These are phyloP conservation scores for Tylopilus intermedius DNA, from an alignment of 768 basidiomycete genomes.

Conservation along the genomic window DNA sequence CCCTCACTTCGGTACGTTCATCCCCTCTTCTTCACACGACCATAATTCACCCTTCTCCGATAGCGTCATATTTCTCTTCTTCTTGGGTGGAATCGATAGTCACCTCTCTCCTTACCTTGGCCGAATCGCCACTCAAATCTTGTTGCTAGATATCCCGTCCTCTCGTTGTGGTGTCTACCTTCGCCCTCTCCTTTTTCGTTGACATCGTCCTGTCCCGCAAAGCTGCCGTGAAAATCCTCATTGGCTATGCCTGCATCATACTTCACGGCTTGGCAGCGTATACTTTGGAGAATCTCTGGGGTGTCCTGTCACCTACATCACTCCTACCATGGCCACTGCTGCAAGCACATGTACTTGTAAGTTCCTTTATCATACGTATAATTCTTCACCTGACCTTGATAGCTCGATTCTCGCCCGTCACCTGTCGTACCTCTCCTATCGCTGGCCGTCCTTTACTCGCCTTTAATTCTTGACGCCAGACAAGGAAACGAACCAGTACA, in stretches of 20 bases:
- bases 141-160: slow-evolving; percentile 46
- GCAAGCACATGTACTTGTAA: slow-evolving; percentile 52
- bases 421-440: slow-evolving; percentile 54
- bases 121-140: slow-evolving; percentile 3
- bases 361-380: slow-evolving; percentile 18
- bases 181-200: slow-evolving; percentile 53
- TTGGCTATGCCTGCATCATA: slow-evolving; percentile 63
- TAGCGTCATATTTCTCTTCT: slow-evolving; percentile 69
- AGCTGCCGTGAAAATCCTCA: slow-evolving; percentile 39
- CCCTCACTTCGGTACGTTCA: slow-evolving; percentile 59
- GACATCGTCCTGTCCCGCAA: slow-evolving; percentile 47
- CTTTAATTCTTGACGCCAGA: slow-evolving; percentile 54
- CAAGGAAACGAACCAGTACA: slow-evolving; percentile 42
- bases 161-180: slow-evolving; percentile 41
- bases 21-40: not conserved
- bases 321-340: slow-evolving; percentile 50
- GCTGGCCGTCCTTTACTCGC: slow-evolving; percentile 57
- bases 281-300: slow-evolving; percentile 58
- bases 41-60: not conserved
- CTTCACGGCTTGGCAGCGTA: slow-evolving; percentile 56
- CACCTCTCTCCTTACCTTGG: slow-evolving; percentile 43
- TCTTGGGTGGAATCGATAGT: slow-evolving; percentile 59
- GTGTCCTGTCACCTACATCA: slow-evolving; percentile 56
- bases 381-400: slow-evolving; percentile 9
- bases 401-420: slow-evolving; percentile 50